Evolutionary conservation across 371 early-diverging fungal genomes (phyloP), one percentile per base, ranked within the genome.

Genomic region (Dinochytrium kinnereticum): DNA sequence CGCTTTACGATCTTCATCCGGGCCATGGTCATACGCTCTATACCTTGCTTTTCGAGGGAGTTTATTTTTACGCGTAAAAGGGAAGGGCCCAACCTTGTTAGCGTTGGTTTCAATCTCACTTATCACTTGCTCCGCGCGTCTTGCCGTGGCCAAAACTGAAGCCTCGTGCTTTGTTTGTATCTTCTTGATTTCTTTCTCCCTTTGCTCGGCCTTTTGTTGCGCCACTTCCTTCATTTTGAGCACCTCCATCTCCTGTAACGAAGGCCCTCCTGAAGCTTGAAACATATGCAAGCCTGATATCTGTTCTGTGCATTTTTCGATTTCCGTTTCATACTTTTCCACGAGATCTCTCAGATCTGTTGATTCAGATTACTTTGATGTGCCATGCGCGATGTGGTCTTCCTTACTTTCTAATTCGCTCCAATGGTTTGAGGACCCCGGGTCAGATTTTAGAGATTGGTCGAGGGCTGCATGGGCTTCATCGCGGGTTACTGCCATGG

Each of bases 101-200:
- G 66, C 66, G 15, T 40, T 44, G 15, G 44, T 66, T 26, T 66
- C 66, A 19, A 66, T 40, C 15, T 66, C 66, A 19, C 44, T 40
- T 2, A 66, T 66, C 24, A 66, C 34, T 19, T 40, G 49, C 7
- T 66, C 66, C 5, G 66, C 66, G 2, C 44, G 66, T n/a, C 49
- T 37, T 28, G 44, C 21, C 10, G 66, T 66, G 2, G 66, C 66
- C 49, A 40, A 44, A 15, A 66, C n/a, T n/a, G 66, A 66, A 28
- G 66, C 49, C 17, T 66, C 66, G 28, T 66, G 66, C 26, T 66
- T 66, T n/a, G 38, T 37, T 26, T 66, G 66, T 24, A 66, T 44
- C 44, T 30, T 37, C 10, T 66, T 66, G 30, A 40, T 66, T 28
- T 66, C 40, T 37, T 7, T 10, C 2, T 21, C 66, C 2, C 66